Conservation (phyloP, 495 filamentous ascomycete species). For the Penicillium atrosanguineum region DNA sequence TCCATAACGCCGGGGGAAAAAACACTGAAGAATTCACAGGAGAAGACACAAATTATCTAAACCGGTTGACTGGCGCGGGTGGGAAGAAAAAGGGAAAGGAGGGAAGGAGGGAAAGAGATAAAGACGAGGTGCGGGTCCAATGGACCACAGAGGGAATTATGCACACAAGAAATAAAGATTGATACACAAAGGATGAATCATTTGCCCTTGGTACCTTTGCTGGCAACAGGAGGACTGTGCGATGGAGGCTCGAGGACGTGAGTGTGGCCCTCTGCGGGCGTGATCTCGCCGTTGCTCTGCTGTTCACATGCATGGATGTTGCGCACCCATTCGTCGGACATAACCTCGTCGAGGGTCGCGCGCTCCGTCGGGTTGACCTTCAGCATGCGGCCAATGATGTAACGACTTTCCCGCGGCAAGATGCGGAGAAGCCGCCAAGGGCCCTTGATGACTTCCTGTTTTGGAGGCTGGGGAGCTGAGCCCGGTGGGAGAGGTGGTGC, state of each 20-base stretch:
- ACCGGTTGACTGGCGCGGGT: slow-evolving; percentile 3
- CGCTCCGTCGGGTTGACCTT: slow-evolving; percentile 82
- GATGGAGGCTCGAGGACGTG: slow-evolving; percentile 63
- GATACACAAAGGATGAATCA: slow-evolving; percentile 26
- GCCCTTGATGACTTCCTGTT: slow-evolving; percentile 78
- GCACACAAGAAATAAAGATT: slow-evolving; percentile 14
- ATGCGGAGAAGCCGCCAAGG: slow-evolving; percentile 92
- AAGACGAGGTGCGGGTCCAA: not conserved
- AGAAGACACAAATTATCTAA: slow-evolving; percentile 4
- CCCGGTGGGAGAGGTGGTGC: slow-evolving; percentile 39
- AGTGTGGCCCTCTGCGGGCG: slow-evolving; percentile 54
- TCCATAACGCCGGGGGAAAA: not conserved
- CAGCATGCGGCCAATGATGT: slow-evolving; percentile 90
- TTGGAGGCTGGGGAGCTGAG: slow-evolving; percentile 39
- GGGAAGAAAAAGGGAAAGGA: not conserved
- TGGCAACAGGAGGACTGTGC: slow-evolving; percentile 39
- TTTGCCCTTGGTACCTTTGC: slow-evolving; percentile 39
- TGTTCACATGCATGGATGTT: slow-evolving; percentile 64
- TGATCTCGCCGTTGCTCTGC: slow-evolving; percentile 53
- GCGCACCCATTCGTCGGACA: slow-evolving; percentile 86
- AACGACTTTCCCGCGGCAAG: slow-evolving; percentile 82
- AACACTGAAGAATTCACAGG: not conserved
- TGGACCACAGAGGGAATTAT: slow-evolving; percentile 14
- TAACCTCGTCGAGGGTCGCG: slow-evolving; percentile 78
- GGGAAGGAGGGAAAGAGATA: not conserved